A percentile compares a stretch with the other conserved stretches of the same genome.
These are phyloP conservation scores for Saturnispora galanensis DNA, from an alignment of 805 yeast genomes.

Conservation along the genomic window DNA sequence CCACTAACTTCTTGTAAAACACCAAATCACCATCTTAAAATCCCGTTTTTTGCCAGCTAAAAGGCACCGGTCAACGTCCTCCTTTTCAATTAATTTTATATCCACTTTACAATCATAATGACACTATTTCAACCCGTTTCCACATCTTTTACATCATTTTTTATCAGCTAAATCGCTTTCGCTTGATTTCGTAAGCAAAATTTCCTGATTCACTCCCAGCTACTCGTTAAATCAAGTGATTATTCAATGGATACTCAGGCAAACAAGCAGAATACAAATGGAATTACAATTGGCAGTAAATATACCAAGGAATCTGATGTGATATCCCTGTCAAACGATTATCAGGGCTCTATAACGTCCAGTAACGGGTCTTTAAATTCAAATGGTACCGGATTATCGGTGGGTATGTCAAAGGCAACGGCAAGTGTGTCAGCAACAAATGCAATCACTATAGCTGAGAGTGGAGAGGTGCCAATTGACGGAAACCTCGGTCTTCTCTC, in stretches of 20 bases:
- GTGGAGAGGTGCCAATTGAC: neutral
- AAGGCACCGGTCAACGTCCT: too few relatives aligned
- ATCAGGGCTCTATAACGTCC: neutral
- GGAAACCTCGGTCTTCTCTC: neutral
- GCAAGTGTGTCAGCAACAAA: constrained; percentile 1
- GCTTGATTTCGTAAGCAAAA: too few relatives aligned
- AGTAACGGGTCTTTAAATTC: constrained; percentile 4
- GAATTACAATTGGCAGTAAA: neutral
- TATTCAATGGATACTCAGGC: too few relatives aligned
- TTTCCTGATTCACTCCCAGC: too few relatives aligned
- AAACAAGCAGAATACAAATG: neutral
- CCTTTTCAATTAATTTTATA: too few relatives aligned
- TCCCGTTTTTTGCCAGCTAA: too few relatives aligned
- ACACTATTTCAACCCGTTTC: too few relatives aligned
- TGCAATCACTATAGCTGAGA: neutral
- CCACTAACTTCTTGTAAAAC: too few relatives aligned
- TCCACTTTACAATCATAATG: too few relatives aligned
- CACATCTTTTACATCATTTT: too few relatives aligned
- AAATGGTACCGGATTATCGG: neutral
- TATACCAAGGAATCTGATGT: neutral
- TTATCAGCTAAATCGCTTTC: too few relatives aligned
- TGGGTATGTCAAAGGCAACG: neutral
- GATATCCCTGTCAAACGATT: neutral
- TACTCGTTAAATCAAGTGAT: neutral
- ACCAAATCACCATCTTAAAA: too few relatives aligned